Percentiles rank a stretch among this genome's conserved stretches.
phyloP scores from a whole-genome alignment of 768 basidiomycete genomes.

The Pulveroboletus sp. region DNA sequence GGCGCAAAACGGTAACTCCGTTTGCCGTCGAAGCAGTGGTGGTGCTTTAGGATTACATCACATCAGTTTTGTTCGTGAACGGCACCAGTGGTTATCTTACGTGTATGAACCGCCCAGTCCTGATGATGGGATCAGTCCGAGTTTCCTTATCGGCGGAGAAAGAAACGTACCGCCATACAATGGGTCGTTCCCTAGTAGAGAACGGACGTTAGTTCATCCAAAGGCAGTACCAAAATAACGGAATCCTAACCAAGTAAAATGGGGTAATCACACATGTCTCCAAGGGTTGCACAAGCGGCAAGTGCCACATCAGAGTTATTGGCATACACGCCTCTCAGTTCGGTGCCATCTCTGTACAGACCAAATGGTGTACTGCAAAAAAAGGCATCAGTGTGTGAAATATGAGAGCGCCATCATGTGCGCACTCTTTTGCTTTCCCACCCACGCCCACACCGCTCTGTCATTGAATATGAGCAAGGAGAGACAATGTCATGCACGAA shows the following conservation, averaged over 20 bases:
- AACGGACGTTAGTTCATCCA: conserved; percentile 3
- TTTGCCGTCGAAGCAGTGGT: conserved; percentile 74
- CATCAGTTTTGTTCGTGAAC: not conserved
- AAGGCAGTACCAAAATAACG: conserved; percentile 3
- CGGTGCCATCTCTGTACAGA: conserved; percentile 74
- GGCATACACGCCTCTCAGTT: conserved; percentile 72
- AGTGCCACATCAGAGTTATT: conserved; percentile 62
- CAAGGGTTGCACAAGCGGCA: conserved; percentile 65
- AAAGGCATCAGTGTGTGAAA: conserved; percentile 3
- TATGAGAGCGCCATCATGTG: not conserved
- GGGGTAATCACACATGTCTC: conserved; percentile 68
- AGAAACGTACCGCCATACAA: conserved; percentile 63
- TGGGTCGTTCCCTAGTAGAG: conserved; percentile 71
- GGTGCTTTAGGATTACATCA: conserved; percentile 41
- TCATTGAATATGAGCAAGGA: conserved; percentile 8
- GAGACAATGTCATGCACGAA: conserved; percentile 20
- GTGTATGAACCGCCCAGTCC: conserved; percentile 78
- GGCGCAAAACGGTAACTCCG: conserved; percentile 71
- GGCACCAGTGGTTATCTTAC: conserved; percentile 40
- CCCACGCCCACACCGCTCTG: conserved; percentile 70
- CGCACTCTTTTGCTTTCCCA: conserved; percentile 67
- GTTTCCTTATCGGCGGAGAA: not conserved
- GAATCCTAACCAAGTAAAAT: conserved; percentile 60
- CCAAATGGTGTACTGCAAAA: conserved; percentile 67
- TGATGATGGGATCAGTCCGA: conserved; percentile 21